Conservation (phyloP, 352 stramenopile species). For the Phytophthora cactorum region DNA sequence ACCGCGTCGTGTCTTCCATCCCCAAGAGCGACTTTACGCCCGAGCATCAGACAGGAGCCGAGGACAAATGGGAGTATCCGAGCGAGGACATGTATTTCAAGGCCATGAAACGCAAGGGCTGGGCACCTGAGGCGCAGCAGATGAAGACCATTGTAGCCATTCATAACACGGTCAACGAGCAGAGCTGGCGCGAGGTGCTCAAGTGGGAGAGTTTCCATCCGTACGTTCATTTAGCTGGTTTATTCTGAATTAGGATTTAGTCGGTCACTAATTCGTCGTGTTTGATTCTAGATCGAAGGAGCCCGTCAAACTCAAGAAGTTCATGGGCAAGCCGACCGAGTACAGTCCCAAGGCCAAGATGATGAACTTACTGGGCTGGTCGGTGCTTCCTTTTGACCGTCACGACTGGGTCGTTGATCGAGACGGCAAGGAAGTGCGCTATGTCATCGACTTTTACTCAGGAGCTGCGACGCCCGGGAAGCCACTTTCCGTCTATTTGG, state of each 20-base stretch:
- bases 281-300: slow-evolving; percentile 34
- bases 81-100: slow-evolving; percentile 98
- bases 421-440: slow-evolving; percentile 92
- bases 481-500: slow-evolving; percentile 94
- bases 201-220: slow-evolving; percentile 90
- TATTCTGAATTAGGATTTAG: not conserved
- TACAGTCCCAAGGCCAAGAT: slow-evolving; percentile 95
- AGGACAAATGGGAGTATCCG: slow-evolving; percentile 96
- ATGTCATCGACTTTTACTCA: slow-evolving; percentile 99
- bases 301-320: slow-evolving; percentile 92
- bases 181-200: slow-evolving; percentile 94
- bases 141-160: slow-evolving; percentile 97
- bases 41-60: slow-evolving; percentile 54
- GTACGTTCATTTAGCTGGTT: slow-evolving; percentile 30
- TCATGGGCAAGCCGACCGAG: slow-evolving; percentile 95
- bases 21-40: slow-evolving; percentile 92
- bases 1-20: slow-evolving; percentile 93
- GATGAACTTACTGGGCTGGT: slow-evolving; percentile 87
- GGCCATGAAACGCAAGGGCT: slow-evolving; percentile 97
- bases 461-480: slow-evolving; percentile 85
- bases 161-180: slow-evolving; percentile 98
- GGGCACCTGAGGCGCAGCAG: slow-evolving; percentile 89
- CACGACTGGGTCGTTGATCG: slow-evolving; percentile 98
- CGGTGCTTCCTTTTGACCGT: slow-evolving; percentile 96
- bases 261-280: not conserved